A percentile compares a stretch with the other conserved stretches of the same genome.
phyloP scores from a whole-genome alignment of 768 basidiomycete species.

The Suillus brevipes region DNA sequence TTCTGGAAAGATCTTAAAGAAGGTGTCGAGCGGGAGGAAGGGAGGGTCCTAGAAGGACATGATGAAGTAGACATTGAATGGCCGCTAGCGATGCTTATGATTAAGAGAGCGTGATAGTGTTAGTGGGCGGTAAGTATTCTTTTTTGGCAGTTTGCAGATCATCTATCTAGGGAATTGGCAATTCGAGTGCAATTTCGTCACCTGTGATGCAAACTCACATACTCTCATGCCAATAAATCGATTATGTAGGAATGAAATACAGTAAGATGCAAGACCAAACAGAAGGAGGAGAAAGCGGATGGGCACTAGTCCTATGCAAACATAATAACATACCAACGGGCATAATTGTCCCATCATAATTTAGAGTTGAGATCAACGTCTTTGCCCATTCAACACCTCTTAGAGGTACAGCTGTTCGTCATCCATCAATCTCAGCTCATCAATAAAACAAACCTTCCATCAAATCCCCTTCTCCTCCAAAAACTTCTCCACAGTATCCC shows the following conservation, averaged over 20 bases:
- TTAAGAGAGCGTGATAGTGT: slow-evolving; percentile 9
- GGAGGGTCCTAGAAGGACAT: slow-evolving; percentile 20
- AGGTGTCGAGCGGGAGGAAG: slow-evolving; percentile 30
- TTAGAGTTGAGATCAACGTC: too few species aligned
- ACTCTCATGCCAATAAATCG: neutral
- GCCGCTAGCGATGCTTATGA: slow-evolving; percentile 35
- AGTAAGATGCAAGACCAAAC: neutral
- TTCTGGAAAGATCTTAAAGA: slow-evolving; percentile 59
- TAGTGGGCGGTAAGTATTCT: neutral
- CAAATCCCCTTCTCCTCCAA: slow-evolving; percentile 25
- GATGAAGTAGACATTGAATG: slow-evolving; percentile 41
- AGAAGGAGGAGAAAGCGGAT: neutral
- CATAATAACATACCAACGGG: neutral
- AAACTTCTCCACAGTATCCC: slow-evolving; percentile 27
- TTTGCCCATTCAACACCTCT: neutral
- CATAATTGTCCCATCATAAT: neutral
- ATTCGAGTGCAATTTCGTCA: neutral
- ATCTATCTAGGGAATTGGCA: neutral
- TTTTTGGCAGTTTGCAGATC: neutral
- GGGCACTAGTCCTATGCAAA: neutral
- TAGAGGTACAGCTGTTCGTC: neutral
- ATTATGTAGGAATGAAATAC: neutral
- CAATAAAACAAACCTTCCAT: neutral
- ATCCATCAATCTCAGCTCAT: neutral
- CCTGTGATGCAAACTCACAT: neutral